These are phyloP conservation scores for Dissoconium aciculare DNA, from an alignment of 2,329 filamentous ascomycete species.

Conservation along the genomic window DNA sequence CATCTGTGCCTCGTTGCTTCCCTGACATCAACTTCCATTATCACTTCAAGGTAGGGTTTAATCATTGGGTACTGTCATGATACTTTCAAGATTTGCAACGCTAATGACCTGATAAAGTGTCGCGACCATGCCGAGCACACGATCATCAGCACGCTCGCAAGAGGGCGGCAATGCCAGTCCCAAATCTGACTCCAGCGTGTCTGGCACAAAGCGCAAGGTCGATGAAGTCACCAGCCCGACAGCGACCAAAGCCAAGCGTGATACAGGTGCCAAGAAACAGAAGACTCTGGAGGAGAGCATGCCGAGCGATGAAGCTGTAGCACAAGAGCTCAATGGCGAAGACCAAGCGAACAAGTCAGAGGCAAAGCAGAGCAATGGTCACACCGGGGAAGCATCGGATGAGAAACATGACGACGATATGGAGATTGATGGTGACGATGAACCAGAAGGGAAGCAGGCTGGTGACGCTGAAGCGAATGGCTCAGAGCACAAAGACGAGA, in stretches of 20 bases:
- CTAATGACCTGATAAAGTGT: too few species aligned
- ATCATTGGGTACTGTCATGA: too few species aligned
- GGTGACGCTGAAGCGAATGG: conserved; percentile 8
- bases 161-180: too few species aligned
- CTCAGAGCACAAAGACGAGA: conserved; percentile 5
- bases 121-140: neutral
- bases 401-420: conserved; percentile 6
- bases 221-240: conserved; percentile 24
- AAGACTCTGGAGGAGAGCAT: conserved; percentile 40
- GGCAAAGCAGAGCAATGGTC: too few species aligned
- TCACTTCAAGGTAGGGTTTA: too few species aligned
- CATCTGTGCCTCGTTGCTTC: too few species aligned
- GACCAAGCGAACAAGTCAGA: too few species aligned
- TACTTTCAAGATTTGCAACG: too few species aligned
- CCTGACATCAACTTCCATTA: too few species aligned
- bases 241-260: conserved; percentile 25
- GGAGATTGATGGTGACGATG: conserved; percentile 7
- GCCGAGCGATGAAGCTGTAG: conserved; percentile 22
- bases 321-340: too few species aligned
- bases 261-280: conserved; percentile 29
- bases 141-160: neutral
- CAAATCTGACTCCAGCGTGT: conserved; percentile 1
- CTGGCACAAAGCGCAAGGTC: conserved; percentile 26
- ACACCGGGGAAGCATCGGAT: conserved; percentile 9
- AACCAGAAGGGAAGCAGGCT: conserved; percentile 21